Percentiles rank a stretch among this genome's conserved stretches.
phyloP scores from a whole-genome alignment of 164 flowering plant species.

The Liquidambar formosana region DNA sequence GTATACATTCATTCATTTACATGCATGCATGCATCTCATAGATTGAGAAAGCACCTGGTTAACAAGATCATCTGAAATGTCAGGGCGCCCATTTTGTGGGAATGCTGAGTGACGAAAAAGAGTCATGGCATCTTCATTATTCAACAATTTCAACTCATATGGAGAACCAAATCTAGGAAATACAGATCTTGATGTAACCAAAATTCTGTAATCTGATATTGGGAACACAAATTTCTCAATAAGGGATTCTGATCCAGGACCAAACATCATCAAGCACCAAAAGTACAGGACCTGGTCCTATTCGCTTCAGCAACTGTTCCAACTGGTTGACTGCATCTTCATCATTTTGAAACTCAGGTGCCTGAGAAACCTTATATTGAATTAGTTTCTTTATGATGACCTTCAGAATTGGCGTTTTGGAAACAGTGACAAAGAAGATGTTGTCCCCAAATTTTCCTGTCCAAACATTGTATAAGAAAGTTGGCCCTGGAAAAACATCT shows the following conservation, averaged over 20 bases:
- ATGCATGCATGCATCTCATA: background rate
- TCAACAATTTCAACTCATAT: slow-evolving; percentile 26
- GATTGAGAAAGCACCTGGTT: slow-evolving; percentile 7
- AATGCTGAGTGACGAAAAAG: slow-evolving; percentile 35
- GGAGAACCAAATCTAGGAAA: slow-evolving; percentile 29
- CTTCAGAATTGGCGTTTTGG: slow-evolving; percentile 17
- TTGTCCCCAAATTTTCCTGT: slow-evolving; percentile 20
- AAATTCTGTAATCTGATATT: slow-evolving; percentile 26
- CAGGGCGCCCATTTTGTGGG: slow-evolving; percentile 4
- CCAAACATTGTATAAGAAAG: background rate
- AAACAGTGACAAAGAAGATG: slow-evolving; percentile 19
- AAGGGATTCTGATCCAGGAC: slow-evolving; percentile 22
- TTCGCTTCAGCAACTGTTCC: slow-evolving; percentile 10
- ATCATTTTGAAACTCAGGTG: slow-evolving; percentile 15
- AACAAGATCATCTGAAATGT: slow-evolving; percentile 21
- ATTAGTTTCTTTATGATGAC: slow-evolving; percentile 15
- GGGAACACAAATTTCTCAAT: slow-evolving; percentile 19
- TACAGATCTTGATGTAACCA: slow-evolving; percentile 45
- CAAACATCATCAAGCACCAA: slow-evolving; percentile 50
- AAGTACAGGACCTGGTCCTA: slow-evolving; percentile 16
- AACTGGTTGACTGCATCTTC: slow-evolving; percentile 24
- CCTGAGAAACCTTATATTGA: background rate
- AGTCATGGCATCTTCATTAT: slow-evolving; percentile 29
- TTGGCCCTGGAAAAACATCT: background rate
- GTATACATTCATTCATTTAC: background rate